Evolutionary conservation across 495 filamentous ascomycete genomes (phyloP).

Genomic region (Darksidea phi): DNA sequence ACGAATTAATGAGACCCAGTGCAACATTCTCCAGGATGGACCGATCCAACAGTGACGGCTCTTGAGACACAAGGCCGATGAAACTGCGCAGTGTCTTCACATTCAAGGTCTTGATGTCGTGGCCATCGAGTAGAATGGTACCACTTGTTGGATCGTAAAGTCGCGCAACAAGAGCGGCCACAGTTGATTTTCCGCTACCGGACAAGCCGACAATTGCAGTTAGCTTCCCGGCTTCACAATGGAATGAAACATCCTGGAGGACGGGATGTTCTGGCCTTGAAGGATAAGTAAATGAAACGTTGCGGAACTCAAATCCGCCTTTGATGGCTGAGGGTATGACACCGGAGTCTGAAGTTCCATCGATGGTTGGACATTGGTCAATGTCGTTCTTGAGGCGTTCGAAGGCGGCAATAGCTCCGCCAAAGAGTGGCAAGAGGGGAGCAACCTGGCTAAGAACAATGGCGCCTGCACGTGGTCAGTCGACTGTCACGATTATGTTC

Average conservation of each 20-base stretch:
- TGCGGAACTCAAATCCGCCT: constrained; percentile 32
- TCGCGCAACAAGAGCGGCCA: constrained; percentile 33
- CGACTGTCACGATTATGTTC: constrained; percentile 7
- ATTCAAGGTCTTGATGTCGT: constrained; percentile 20
- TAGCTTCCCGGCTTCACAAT: constrained; percentile 35
- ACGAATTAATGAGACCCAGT: constrained; percentile 60
- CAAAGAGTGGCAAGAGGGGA: constrained; percentile 61
- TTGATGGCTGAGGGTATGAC: constrained; percentile 44
- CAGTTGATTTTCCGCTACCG: constrained; percentile 41
- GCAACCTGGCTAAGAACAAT: constrained; percentile 63
- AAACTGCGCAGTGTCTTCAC: constrained; percentile 60
- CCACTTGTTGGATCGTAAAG: constrained; percentile 38
- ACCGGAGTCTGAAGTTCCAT: constrained; percentile 46
- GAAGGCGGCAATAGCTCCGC: constrained; percentile 55
- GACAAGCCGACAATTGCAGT: constrained; percentile 39
- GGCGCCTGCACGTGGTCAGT: constrained; percentile 46
- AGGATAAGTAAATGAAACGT: constrained; percentile 39
- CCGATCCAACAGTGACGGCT: constrained; percentile 82
- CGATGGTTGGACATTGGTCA: constrained; percentile 52
- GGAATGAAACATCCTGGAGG: constrained; percentile 30
- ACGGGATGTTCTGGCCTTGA: constrained; percentile 31
- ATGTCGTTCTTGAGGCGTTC: constrained; percentile 53
- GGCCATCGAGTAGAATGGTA: constrained; percentile 30
- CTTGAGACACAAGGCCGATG: constrained; percentile 78
- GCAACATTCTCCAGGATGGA: constrained; percentile 76